Conservation (phyloP, 805 yeast genomes). For the Cyberlindnera nakhonratchasimensis region DNA sequence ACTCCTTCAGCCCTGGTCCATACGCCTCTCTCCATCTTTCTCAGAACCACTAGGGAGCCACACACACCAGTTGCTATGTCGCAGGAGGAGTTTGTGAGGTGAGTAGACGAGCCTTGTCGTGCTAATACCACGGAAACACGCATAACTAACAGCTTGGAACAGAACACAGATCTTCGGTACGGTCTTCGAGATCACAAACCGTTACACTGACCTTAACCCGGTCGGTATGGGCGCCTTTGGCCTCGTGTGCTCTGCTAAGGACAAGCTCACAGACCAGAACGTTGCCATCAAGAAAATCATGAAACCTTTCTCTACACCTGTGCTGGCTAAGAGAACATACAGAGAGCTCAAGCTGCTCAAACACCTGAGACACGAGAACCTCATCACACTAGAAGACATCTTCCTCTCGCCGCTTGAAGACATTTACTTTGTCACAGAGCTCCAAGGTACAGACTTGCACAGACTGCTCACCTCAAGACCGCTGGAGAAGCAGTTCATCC, state of each 20-base stretch:
- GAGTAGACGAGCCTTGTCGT: neutral
- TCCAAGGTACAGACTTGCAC: conserved; percentile 96
- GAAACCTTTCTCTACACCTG: conserved; percentile 95
- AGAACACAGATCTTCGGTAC: conserved; percentile 94
- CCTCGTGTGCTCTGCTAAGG: conserved; percentile 93
- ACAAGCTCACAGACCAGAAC: conserved; percentile 82
- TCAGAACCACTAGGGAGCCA: no score
- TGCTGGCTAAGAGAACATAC: conserved; percentile 93
- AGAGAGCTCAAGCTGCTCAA: conserved; percentile 91
- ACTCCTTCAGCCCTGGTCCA: no score
- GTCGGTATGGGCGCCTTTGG: conserved; percentile 99
- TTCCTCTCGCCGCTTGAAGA: conserved; percentile 94
- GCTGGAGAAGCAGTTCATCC: conserved; percentile 92
- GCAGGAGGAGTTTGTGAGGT: conserved; percentile 13
- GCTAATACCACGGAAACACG: neutral
- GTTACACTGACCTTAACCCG: conserved; percentile 91
- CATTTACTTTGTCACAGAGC: conserved; percentile 91
- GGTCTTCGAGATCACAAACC: conserved; percentile 84
- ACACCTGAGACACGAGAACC: conserved; percentile 90
- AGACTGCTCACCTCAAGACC: conserved; percentile 89
- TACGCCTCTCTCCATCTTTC: no score
- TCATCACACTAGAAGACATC: conserved; percentile 89
- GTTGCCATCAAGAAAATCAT: conserved; percentile 97
- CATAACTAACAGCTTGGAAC: neutral
- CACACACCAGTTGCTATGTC: conserved; percentile 7